Evolutionary conservation across 352 stramenopile species (phyloP).

Genomic region (Globisporangium iwayamae): DNA sequence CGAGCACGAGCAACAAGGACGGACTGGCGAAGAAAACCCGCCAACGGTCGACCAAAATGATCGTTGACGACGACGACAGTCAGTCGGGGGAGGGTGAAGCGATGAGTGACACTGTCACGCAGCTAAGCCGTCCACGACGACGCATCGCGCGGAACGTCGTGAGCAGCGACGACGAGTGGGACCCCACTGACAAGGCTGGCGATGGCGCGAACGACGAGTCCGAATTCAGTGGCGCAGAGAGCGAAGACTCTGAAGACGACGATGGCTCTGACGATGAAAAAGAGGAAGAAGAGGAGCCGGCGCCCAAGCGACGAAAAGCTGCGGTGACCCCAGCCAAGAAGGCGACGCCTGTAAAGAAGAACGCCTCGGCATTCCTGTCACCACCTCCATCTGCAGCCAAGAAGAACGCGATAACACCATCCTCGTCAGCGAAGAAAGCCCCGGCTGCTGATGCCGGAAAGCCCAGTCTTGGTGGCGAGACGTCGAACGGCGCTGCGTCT

Average conservation of each 20-base stretch:
- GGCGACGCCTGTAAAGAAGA: constrained; percentile 24
- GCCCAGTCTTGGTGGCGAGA: not conserved
- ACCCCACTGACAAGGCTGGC: constrained; percentile 32
- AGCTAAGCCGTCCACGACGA: constrained; percentile 23
- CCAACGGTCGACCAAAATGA: constrained; percentile 30
- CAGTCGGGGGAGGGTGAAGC: constrained; percentile 40
- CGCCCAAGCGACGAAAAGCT: constrained; percentile 37
- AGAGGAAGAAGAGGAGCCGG: constrained; percentile 35
- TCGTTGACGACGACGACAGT: constrained; percentile 81
- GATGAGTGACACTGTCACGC: not conserved
- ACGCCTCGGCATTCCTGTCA: constrained; percentile 31
- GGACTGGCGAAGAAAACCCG: constrained; percentile 18
- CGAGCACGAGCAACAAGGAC: constrained; percentile 22
- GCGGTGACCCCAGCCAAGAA: constrained; percentile 17
- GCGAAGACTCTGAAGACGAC: constrained; percentile 29
- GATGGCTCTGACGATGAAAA: constrained; percentile 49
- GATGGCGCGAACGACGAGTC: constrained; percentile 45
- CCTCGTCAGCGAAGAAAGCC: constrained; percentile 20
- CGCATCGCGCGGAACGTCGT: constrained; percentile 27
- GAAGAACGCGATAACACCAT: constrained; percentile 14
- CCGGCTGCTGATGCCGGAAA: constrained; percentile 16
- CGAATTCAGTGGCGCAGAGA: constrained; percentile 42
- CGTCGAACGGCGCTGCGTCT: constrained; percentile 33
- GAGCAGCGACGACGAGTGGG: constrained; percentile 47
- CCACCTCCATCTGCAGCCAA: constrained; percentile 22